Evolutionary conservation across 805 yeast species (phyloP), one percentile per base, ranked within the genome.

Genomic region (Lipomyces mesembrius): DNA sequence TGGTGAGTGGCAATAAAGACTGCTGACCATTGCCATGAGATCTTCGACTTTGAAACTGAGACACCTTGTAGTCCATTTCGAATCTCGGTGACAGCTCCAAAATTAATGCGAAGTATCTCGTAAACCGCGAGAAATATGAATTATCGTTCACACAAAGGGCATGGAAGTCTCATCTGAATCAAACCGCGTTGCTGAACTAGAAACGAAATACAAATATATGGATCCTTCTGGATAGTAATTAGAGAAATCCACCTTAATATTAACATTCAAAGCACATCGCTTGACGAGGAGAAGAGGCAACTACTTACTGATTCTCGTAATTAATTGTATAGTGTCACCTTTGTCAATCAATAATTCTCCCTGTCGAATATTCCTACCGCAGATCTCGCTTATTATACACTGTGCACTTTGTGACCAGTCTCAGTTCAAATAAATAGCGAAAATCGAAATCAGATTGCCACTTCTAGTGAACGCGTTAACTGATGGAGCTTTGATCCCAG

Each of bases 41-140:
- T 35, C 62, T 57, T 32, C 67, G 60, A 37, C 57, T 29, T 46
- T 64, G 67, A 27, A 60, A 37, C 54, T 54, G 63, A 22, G 64
- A 62, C 60, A 58, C 39, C 14, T 61, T 63, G 43, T 59, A 63
- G 29, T 59, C 62, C 66, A 63, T 63, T 52, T 52, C n/a, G 55
- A 52, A 43, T 17, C n/a, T 43, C 22, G 49, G 22, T 14, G 39
- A 12, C 39, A 43, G 49, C 49, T 43, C 49, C 20, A 43, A 43
- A 43, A 37, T n/a, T 25, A n/a, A 43, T 43, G 49, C 49, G n/a
- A 43, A 43, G 49, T 17, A 43, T 43, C 49, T 43, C 49, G 49
- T 43, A 43, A 43, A 43, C 22, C 9, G 22, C 49, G 49, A n/a
- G 22, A 43, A 43, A 43, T 37, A n/a, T n/a, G 49, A 43, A 43